These are phyloP conservation scores for Erysimum cheiri DNA, from an alignment of 441 rosid species.

Conservation along the genomic window DNA sequence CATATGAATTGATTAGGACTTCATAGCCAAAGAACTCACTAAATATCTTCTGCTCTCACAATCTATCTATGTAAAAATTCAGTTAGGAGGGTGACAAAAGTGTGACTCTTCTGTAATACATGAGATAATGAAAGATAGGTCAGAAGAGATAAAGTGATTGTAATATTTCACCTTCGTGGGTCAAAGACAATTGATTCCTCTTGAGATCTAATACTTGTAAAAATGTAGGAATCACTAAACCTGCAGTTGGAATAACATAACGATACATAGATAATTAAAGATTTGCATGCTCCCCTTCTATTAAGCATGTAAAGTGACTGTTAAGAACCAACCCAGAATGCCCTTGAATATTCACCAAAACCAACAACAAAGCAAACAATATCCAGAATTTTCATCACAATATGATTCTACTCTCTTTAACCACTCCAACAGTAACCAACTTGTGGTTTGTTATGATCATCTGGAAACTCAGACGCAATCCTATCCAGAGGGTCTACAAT, in stretches of 20 bases:
- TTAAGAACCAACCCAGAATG: background rate
- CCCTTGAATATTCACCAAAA: constrained; percentile 15
- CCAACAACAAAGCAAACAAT: background rate
- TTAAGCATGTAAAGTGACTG: background rate
- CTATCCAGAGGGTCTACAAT: background rate
- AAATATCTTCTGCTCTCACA: constrained; percentile 11
- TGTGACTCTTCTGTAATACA: constrained; percentile 20
- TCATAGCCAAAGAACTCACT: background rate
- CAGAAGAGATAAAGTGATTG: constrained; percentile 25
- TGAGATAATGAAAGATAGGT: background rate
- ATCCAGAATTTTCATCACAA: background rate
- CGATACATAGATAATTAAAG: background rate
- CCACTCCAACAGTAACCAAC: background rate
- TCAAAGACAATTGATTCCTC: constrained; percentile 23
- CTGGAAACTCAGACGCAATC: background rate
- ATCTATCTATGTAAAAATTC: background rate
- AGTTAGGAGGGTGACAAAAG: background rate
- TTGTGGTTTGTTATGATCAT: background rate
- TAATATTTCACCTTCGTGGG: constrained; percentile 40
- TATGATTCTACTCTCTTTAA: background rate
- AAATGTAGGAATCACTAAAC: constrained; percentile 27
- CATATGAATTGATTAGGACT: background rate
- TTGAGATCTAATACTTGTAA: constrained; percentile 35
- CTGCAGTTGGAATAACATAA: constrained; percentile 30
- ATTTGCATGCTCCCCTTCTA: background rate